These are phyloP conservation scores for Penicillium tannophilum DNA, from an alignment of 495 filamentous ascomycete genomes.

Conservation along the genomic window DNA sequence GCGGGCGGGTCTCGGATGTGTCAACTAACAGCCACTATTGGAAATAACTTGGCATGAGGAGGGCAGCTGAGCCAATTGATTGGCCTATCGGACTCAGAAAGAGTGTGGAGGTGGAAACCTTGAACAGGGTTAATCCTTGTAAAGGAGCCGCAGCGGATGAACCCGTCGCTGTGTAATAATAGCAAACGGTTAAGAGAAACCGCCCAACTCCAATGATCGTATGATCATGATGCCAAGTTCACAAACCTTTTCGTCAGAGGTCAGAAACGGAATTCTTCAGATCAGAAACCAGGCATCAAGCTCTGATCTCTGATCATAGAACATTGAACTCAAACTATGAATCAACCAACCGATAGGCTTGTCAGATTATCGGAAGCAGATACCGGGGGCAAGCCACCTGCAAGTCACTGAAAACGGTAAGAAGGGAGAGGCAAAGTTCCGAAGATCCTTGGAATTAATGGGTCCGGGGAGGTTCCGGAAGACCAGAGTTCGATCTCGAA, in stretches of 20 bases:
- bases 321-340: conserved; percentile 1
- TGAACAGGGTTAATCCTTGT: conserved; percentile 13
- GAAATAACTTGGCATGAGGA: conserved; percentile 23
- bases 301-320: conserved; percentile 11
- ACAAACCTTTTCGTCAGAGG: conserved; percentile 9
- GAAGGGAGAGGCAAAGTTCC: conserved; percentile 11
- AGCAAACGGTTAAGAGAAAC: background rate
- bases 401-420: conserved; percentile 29
- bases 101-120: conserved; percentile 7
- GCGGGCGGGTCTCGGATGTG: conserved; percentile 20
- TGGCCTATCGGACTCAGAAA: conserved; percentile 6
- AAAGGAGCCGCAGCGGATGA: conserved; percentile 22
- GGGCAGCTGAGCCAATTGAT: conserved; percentile 7
- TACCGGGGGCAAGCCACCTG: conserved; percentile 10
- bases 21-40: conserved; percentile 23
- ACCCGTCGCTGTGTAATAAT: conserved; percentile 13
- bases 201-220: background rate
- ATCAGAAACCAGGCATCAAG: conserved; percentile 13
- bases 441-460: conserved; percentile 18
- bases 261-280: conserved; percentile 1
- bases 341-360: conserved; percentile 5
- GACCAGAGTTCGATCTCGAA: conserved; percentile 16
- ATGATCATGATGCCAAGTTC: background rate
- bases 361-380: conserved; percentile 18
- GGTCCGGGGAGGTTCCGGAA: conserved; percentile 27